phyloP scores from a whole-genome alignment of 345 rosid genomes.

The Isatis tinctoria region DNA sequence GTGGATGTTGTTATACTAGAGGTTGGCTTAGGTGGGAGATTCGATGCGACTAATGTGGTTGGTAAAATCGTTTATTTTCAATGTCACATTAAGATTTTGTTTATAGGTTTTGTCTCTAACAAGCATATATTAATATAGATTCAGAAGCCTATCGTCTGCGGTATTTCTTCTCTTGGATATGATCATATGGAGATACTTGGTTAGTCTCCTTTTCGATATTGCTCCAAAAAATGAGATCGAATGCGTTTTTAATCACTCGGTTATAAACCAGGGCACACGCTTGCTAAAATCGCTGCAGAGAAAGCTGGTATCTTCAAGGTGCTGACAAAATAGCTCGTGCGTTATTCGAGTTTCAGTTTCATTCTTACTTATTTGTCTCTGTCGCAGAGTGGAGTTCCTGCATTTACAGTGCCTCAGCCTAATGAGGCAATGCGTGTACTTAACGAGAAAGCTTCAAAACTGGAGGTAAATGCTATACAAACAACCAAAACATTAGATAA shows the following conservation, averaged over 20 bases:
- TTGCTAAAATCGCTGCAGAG: constrained; percentile 89
- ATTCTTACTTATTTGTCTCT: not conserved
- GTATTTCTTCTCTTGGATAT: constrained; percentile 88
- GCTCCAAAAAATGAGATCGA: not conserved
- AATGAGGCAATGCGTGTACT: constrained; percentile 90
- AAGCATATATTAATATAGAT: constrained; percentile 43
- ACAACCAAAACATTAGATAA: not conserved
- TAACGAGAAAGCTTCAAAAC: constrained; percentile 54
- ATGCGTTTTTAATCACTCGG: not conserved
- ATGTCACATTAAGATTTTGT: not conserved
- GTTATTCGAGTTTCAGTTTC: not conserved
- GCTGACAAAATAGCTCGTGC: not conserved
- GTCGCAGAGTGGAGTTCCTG: constrained; percentile 68
- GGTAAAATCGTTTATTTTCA: not conserved
- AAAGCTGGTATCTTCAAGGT: constrained; percentile 98
- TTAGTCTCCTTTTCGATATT: constrained; percentile 40
- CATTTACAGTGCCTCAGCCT: constrained; percentile 87
- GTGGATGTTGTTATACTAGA: constrained; percentile 93
- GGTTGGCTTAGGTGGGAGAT: constrained; percentile 92
- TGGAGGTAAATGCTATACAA: constrained; percentile 45
- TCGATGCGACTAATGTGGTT: constrained; percentile 96
- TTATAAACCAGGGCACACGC: constrained; percentile 59
- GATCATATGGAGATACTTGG: constrained; percentile 99
- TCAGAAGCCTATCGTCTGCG: constrained; percentile 77
- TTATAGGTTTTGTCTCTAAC: not conserved